Conservation (phyloP, 352 stramenopile species). For the Phytophthora agathidicida region DNA sequence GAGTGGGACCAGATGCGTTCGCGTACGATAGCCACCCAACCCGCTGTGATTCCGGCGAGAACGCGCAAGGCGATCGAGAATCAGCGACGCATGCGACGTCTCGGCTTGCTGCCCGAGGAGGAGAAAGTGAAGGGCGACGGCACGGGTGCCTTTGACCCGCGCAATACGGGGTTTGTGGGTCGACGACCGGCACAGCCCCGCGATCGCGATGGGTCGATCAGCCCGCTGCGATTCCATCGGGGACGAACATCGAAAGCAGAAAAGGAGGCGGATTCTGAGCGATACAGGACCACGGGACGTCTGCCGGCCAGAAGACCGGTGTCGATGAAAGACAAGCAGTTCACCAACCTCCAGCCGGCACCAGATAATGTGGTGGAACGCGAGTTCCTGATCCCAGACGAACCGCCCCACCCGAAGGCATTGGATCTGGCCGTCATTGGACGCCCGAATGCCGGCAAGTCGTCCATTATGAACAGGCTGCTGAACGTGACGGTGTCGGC, state of each 20-base stretch:
- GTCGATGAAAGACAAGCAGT: constrained; percentile 67
- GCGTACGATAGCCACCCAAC: constrained; percentile 37
- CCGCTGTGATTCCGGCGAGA: constrained; percentile 41
- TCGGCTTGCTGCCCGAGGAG: constrained; percentile 56
- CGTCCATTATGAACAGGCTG: constrained; percentile 84
- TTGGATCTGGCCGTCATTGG: constrained; percentile 86
- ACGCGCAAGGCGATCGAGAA: constrained; percentile 62
- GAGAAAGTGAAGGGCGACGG: constrained; percentile 38
- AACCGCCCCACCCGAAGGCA: constrained; percentile 65
- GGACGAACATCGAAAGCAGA: constrained; percentile 26
- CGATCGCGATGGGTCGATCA: constrained; percentile 10
- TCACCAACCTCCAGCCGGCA: constrained; percentile 64
- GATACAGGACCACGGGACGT: constrained; percentile 19
- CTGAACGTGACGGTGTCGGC: constrained; percentile 84
- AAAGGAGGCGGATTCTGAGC: constrained; percentile 15
- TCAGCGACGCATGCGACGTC: constrained; percentile 62
- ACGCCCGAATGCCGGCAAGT: constrained; percentile 89
- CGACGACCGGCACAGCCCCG: constrained; percentile 8
- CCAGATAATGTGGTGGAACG: constrained; percentile 73
- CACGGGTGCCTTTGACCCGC: constrained; percentile 15
- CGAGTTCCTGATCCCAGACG: constrained; percentile 77
- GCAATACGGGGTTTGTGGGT: constrained; percentile 33
- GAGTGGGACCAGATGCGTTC: constrained; percentile 55
- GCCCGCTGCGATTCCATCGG: constrained; percentile 24
- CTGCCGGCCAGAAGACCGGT: constrained; percentile 45